A percentile compares a stretch with the other conserved stretches of the same genome.
Conservation (phyloP, 306 rosid species). For the Fragaria ananassa region DNA sequence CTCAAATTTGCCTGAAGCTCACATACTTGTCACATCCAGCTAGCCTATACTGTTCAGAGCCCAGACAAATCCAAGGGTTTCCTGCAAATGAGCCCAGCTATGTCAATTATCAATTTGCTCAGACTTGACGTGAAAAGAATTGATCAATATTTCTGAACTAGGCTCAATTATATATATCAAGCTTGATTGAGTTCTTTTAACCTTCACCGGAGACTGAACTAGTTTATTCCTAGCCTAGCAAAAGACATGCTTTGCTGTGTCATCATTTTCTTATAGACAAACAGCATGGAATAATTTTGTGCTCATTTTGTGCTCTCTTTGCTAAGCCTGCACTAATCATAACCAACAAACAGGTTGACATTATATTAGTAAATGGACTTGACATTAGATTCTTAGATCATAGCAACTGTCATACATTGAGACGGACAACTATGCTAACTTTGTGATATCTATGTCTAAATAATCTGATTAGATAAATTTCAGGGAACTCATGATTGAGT, state of each 20-base stretch:
- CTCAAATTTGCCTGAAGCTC: not conserved
- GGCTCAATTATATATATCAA: not conserved
- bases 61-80: not conserved
- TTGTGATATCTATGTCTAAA: not conserved
- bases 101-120: too few relatives aligned
- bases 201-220: not conserved
- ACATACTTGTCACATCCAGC: not conserved
- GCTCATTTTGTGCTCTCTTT: too few relatives aligned
- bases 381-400: not conserved
- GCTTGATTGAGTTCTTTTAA: not conserved
- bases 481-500: not conserved
- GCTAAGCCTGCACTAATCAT: too few relatives aligned
- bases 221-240: not conserved
- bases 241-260: too few relatives aligned
- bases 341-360: too few relatives aligned
- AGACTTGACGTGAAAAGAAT: too few relatives aligned
- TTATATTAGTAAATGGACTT: not conserved
- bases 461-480: not conserved
- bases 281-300: not conserved
- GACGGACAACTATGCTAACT: not conserved
- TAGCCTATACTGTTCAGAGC: not conserved
- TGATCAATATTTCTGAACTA: not conserved
- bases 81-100: not conserved
- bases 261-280: slow-evolving; percentile 3
- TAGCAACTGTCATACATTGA: not conserved